Evolutionary conservation across 352 stramenopile genomes (phyloP).

Genomic region (Globisporangium orthogonon): DNA sequence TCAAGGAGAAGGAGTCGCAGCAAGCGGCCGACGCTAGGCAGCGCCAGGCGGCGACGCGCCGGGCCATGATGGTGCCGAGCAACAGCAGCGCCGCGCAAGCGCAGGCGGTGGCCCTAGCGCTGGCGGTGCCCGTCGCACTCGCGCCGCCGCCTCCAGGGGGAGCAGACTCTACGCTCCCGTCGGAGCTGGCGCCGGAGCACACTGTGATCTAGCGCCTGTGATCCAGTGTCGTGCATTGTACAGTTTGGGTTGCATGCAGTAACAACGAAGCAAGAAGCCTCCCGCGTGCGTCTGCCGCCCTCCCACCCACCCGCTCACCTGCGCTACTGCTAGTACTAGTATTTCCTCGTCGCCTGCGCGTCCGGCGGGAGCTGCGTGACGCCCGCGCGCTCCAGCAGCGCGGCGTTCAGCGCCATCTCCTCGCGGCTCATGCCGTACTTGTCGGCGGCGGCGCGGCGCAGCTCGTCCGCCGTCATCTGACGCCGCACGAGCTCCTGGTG

Average conservation of each 20-base stretch:
- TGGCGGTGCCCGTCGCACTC: background rate
- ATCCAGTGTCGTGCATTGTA: background rate
- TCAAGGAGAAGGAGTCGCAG: conserved; percentile 25
- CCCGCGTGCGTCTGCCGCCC: too few relatives aligned
- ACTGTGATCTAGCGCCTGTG: background rate
- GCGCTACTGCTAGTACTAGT: background rate
- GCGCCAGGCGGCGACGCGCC: conserved; percentile 6
- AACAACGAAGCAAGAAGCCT: background rate
- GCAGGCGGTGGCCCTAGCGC: background rate
- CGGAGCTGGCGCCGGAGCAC: background rate
- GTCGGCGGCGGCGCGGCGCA: conserved; percentile 36
- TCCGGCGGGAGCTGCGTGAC: conserved; percentile 11
- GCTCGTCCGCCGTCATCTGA: conserved; percentile 38
- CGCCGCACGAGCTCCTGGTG: conserved; percentile 37
- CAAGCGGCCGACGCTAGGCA: conserved; percentile 6
- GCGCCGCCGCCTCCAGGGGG: background rate
- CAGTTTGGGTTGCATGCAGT: background rate
- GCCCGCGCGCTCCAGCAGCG: conserved; percentile 34
- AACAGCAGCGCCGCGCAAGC: background rate
- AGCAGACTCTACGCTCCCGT: too few relatives aligned
- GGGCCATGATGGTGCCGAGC: conserved; percentile 4
- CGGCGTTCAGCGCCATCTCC: conserved; percentile 51
- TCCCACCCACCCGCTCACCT: too few relatives aligned
- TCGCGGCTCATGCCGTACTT: conserved; percentile 61
- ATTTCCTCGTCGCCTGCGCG: background rate